Conservation (phyloP, 352 stramenopile species). For the Phytophthora constricta region DNA sequence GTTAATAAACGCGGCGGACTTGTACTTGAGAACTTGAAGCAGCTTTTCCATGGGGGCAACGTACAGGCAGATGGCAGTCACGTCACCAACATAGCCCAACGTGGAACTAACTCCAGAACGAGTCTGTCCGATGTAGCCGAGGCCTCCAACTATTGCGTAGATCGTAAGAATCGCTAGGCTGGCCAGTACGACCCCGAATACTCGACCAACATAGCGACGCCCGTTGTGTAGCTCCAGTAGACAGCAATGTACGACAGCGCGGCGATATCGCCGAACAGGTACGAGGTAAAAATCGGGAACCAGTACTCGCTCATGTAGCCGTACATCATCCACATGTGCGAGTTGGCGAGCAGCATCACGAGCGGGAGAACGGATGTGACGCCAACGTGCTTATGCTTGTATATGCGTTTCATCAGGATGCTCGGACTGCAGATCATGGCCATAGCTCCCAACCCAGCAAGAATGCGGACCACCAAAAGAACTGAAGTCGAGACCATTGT, state of each 20-base stretch:
- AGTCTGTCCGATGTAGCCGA: conserved; percentile 35
- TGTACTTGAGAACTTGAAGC: conserved; percentile 47
- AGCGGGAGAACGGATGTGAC: conserved; percentile 46
- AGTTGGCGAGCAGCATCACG: conserved; percentile 41
- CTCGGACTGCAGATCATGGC: conserved; percentile 40
- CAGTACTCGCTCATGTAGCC: conserved; percentile 50
- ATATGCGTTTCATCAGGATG: conserved; percentile 39
- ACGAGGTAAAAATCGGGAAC: conserved; percentile 49
- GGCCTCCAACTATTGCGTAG: conserved; percentile 40
- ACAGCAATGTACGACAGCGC: conserved; percentile 45
- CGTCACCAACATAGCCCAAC: conserved; percentile 34
- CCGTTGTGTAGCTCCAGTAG: conserved; percentile 53
- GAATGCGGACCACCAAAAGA: neutral
- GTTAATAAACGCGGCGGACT: conserved; percentile 44
- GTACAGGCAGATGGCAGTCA: conserved; percentile 36
- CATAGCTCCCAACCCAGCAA: neutral
- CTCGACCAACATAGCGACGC: conserved; percentile 19
- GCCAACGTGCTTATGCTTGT: conserved; percentile 35
- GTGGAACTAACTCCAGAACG: conserved; percentile 30
- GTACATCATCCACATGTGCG: conserved; percentile 53
- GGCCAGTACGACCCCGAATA: conserved; percentile 20
- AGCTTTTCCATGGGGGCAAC: conserved; percentile 51
- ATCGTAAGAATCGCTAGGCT: conserved; percentile 29
- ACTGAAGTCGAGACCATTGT: neutral
- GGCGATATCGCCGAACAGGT: conserved; percentile 34